These are phyloP conservation scores for Quercus lobata DNA, from an alignment of 331 rosid genomes.

Conservation along the genomic window DNA sequence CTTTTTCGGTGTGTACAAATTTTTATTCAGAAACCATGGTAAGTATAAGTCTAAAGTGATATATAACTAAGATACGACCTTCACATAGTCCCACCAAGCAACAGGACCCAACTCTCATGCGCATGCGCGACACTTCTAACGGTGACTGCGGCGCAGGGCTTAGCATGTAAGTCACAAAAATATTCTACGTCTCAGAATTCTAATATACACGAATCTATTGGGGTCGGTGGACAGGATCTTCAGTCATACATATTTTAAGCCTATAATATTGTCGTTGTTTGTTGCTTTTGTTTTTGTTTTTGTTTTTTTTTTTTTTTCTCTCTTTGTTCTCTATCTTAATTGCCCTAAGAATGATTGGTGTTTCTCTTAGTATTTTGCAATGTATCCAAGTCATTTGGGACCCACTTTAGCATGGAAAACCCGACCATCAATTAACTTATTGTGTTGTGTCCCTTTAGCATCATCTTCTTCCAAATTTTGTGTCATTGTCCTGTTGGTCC, in stretches of 20 bases:
- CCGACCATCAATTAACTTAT: neutral
- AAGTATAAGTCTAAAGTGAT: too few species aligned
- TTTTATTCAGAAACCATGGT: too few species aligned
- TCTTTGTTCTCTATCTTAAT: neutral
- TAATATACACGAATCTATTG: constrained; percentile 12
- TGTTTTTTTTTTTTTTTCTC: neutral
- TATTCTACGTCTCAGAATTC: neutral
- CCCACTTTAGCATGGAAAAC: neutral
- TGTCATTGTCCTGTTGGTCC: neutral
- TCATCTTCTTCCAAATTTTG: neutral
- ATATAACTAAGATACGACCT: too few species aligned
- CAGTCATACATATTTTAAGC: constrained; percentile 5
- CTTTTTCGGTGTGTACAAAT: too few species aligned
- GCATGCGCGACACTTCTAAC: constrained; percentile 55
- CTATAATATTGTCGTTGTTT: neutral
- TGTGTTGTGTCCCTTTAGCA: neutral
- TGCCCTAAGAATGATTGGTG: neutral
- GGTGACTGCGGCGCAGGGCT: constrained; percentile 33
- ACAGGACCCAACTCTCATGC: neutral
- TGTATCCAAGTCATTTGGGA: neutral
- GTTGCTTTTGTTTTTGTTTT: constrained; percentile 2
- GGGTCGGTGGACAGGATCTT: constrained; percentile 44
- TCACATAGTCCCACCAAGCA: too few species aligned
- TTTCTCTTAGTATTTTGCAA: constrained; percentile 1
- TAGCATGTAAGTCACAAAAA: neutral